phyloP scores from a whole-genome alignment of 306 rosid genomes.

The Ziziphus jujuba region DNA sequence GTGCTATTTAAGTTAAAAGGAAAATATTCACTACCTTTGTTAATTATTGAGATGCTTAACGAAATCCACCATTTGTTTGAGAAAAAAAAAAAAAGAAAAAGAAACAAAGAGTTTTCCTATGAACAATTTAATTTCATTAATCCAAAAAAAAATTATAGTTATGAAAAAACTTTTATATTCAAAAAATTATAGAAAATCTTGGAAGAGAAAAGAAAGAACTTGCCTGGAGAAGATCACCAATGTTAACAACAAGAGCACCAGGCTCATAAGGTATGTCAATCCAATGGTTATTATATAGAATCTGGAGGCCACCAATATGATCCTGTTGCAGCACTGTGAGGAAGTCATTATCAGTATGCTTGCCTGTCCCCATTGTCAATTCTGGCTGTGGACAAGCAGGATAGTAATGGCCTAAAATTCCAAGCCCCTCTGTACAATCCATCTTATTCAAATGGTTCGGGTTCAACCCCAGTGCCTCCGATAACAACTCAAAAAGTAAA shows the following conservation, averaged over 20 bases:
- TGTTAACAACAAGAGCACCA: slow-evolving; percentile 27
- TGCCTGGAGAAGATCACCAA: slow-evolving; percentile 40
- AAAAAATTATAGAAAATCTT: no score
- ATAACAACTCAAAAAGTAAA: slow-evolving; percentile 20
- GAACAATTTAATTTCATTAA: no score
- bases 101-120: no score
- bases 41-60: no score
- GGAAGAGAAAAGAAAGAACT: not conserved
- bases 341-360: slow-evolving; percentile 26
- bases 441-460: slow-evolving; percentile 19
- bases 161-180: no score
- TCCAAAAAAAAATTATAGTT: no score
- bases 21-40: no score
- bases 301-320: slow-evolving; percentile 40
- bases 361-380: slow-evolving; percentile 14
- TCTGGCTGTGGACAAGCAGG: slow-evolving; percentile 40
- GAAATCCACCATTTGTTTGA: no score
- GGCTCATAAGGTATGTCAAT: slow-evolving; percentile 11
- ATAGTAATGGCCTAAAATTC: slow-evolving; percentile 25
- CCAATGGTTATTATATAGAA: slow-evolving; percentile 17
- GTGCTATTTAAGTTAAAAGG: no score
- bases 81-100: no score
- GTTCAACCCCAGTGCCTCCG: slow-evolving; percentile 32
- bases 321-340: slow-evolving; percentile 36
- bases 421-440: slow-evolving; percentile 22